Percentiles rank a stretch among this genome's conserved stretches.
phyloP scores from a whole-genome alignment of 176 grass and related monocot genomes.

The maize (Zea mays) region DNA sequence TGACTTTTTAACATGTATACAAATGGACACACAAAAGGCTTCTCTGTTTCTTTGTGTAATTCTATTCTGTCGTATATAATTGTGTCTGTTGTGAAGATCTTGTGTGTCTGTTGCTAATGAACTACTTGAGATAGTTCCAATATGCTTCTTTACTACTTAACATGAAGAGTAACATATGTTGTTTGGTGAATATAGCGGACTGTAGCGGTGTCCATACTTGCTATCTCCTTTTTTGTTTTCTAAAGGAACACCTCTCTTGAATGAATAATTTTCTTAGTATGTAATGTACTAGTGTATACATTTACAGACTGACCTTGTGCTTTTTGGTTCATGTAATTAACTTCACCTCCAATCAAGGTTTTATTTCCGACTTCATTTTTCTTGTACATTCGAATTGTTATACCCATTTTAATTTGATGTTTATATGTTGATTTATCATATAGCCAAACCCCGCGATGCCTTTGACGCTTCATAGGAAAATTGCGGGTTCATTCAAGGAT shows the following conservation, averaged over 20 bases:
- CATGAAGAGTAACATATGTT: constrained; percentile 17
- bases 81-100: constrained; percentile 3
- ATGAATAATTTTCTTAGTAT: constrained; percentile 16
- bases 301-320: constrained; percentile 29
- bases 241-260: neutral
- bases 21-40: neutral
- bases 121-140: neutral
- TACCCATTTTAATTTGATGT: constrained; percentile 5
- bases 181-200: neutral
- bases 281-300: constrained; percentile 7
- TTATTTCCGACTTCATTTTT: constrained; percentile 24
- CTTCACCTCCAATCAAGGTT: neutral
- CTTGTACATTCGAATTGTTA: constrained; percentile 4
- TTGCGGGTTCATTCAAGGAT: constrained; percentile 80
- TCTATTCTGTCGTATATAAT: constrained; percentile 10
- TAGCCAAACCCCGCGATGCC: constrained; percentile 68
- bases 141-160: constrained; percentile 9
- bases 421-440: constrained; percentile 39
- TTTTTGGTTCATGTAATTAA: constrained; percentile 6
- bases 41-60: constrained; percentile 16
- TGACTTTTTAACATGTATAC: too few species aligned
- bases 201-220: neutral
- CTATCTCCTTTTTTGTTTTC: neutral
- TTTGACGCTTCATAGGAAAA: constrained; percentile 72
- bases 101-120: neutral